Base-by-base conservation (phyloP, 2,329 filamentous ascomycete genomes). In the Clathrospora elynae region DNA sequence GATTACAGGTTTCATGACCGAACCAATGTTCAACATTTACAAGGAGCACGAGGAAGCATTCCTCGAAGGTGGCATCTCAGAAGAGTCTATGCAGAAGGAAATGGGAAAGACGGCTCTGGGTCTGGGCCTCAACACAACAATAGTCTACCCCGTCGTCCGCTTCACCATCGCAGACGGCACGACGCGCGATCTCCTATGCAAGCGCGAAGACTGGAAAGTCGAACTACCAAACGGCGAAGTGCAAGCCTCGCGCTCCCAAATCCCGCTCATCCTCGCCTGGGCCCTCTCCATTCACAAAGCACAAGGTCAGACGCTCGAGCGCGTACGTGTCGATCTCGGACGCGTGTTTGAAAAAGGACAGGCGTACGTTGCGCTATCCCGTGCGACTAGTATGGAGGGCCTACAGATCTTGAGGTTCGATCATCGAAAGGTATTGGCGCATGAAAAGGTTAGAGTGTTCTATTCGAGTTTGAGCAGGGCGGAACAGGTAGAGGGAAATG, bases 201-300 rank as follows among this genome's bases (percentile, higher is more conserved):
- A 88, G 50, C 87, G 86, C 8, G 93, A 97, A 67, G 82, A 87
- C 23, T 99, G 93, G 93, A 99, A 96, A 70, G 88, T 96, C 17
- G 95, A 99, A 66, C 79, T 95, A n/a, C 93, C 93, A 2, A 96
- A 88, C 42, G 93, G 93, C 32, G 91, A 97, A 67, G 79, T 97
- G 1, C 90, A 96, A 68, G 93, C 93, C 2, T 88, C 89, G 48
- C 87, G 93, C 25, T 80, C 80, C 31, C 79, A 82, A 46, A 71
- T 82, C 4, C 93, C 93, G 0, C 78, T 99, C 35, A 97, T 99
- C 51, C 78, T 99, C 19, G 93, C 93, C 0, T 99, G 93, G 93
- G 93, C 93, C 2, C 74, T 99, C 13, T 96, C 90, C 1, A 99
- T 99, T 46, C 93, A 99, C 76, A 99, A 99, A 72, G 93, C 93